Evolutionary conservation across 805 yeast genomes (phyloP), one percentile per base, ranked within the genome.

Genomic region (Henningerozyma blattae): DNA sequence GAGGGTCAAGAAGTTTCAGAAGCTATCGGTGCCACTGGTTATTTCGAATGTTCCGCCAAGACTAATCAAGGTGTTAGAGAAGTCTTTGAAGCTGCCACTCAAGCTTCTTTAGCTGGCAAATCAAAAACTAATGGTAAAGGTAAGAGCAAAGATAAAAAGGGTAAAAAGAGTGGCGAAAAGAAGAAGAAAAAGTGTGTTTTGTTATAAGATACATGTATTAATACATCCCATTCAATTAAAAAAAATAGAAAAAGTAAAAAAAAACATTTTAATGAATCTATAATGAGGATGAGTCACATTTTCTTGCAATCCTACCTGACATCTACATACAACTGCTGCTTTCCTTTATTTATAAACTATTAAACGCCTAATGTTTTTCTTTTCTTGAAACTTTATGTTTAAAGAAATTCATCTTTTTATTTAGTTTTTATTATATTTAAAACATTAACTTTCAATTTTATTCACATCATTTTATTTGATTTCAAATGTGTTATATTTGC

Each of bases 11-110:
- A 75, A 36, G 91, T 83, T 44, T 94, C 94, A 41, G 81, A 80
- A 48, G 81, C 80, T 65, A 85, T 85, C 51, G 93, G 91, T 49
- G 94, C 95, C 40, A 63, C 76, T 43, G 74, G 77, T 57, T 85
- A 85, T 60, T 70, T 82, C 52, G 95, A 85, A 67, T 85, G 95
- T 69, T 84, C 94, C 34, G 95, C 95, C 25, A 81, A 79, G 65
- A 76, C 84, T 46, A 86, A 86, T 53, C 79, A 77, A 59, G 94
- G 94, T 63, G 95, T 85, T 39, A 77, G 84, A 59, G 94, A 84
- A 59, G 95, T 86, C 38, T 85, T 85, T 55, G 93, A 83, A 65
- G 76, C 82, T 46, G 95, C 95, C 22, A 84, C 95, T 17, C 73
- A 94, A 59, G 94, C 94, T 36, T 83, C 94, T 15, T 71, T 85